Base-by-base conservation (phyloP, 1,139 yeast genomes). In the Blastobotrys ciferrii region DNA sequence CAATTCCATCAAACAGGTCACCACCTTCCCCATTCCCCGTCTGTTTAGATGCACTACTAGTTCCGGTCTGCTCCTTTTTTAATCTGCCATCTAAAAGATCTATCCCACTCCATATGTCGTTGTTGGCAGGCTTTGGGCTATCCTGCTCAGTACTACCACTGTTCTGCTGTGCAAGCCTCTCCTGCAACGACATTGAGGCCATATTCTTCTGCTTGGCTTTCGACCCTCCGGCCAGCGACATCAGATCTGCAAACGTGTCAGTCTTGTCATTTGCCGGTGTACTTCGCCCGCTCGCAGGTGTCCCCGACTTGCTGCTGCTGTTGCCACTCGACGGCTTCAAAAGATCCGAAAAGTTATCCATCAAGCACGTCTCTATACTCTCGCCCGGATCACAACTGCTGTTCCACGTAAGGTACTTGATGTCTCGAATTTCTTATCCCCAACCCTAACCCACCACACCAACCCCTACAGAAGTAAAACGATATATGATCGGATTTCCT, bases 191-290 rank as follows among this genome's bases (percentile, higher is more conserved):
- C 59, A 62, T 49, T 33, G 53, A 42, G 20, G 58, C 56, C 35
- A 56, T 48, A 52, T 31, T 48, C 42, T 15, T 37, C 45, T 13
- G 33, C 33, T 45, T 49, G n/a, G 47, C 32, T 17, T 39, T 42
- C 13, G 30, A 17, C n/a, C 39, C 45, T 2, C 56, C 53, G 19
- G 53, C 53, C 41, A 49, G 48, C 31, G 54, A 44, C 49, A 51
- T 53, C 35, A 58, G 49, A 36, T 54, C 60, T 6, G 62, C 58
- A 48, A 58, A 58, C 30, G 61, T 57, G 48, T 58, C 62, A 14
- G 39, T 42, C 6, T 19, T 15, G n/a, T 47, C 23, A 11, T 19
- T 31, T 2, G 23, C 25, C 13, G 31, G 48, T 9, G 42, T 43
- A n/a, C 23, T 42, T 9, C 25, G 17, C 11, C 40, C 28, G 11